Evolutionary conservation across 257 asterid species (phyloP).

Genomic region (Solanum paucissectum): DNA sequence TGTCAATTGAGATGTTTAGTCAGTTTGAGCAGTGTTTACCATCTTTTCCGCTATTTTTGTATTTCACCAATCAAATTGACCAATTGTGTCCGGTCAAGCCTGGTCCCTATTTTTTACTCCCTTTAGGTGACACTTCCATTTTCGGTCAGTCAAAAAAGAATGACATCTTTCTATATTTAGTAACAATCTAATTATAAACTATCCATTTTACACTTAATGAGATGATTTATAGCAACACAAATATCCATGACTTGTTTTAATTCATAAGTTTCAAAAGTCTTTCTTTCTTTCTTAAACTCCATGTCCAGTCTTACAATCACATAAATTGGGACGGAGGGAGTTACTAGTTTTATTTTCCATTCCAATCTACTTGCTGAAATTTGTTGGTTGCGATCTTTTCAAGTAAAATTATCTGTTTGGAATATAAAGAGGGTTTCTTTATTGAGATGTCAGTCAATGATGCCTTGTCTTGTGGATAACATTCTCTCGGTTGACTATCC

Average conservation of each 20-base stretch:
- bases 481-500: not conserved
- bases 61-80: not conserved
- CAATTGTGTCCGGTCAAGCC: not conserved
- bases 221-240: not conserved
- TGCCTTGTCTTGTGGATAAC: not conserved
- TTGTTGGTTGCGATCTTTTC: not conserved
- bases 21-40: not conserved
- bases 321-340: not conserved
- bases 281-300: not conserved
- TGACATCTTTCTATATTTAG: not conserved
- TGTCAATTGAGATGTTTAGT: not conserved
- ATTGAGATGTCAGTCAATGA: not conserved
- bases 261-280: not conserved
- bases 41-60: not conserved
- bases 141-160: not conserved
- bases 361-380: not conserved
- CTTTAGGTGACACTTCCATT: not conserved
- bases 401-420: not conserved
- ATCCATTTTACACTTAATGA: not conserved
- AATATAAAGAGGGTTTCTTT: not conserved
- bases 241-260: not conserved
- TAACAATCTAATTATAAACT: not conserved
- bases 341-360: not conserved
- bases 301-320: not conserved
- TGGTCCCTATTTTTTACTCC: not conserved